Evolutionary conservation across 148 eudicot species (phyloP), one percentile per base, ranked within the genome.

Genomic region (Fallopia convolvulus): DNA sequence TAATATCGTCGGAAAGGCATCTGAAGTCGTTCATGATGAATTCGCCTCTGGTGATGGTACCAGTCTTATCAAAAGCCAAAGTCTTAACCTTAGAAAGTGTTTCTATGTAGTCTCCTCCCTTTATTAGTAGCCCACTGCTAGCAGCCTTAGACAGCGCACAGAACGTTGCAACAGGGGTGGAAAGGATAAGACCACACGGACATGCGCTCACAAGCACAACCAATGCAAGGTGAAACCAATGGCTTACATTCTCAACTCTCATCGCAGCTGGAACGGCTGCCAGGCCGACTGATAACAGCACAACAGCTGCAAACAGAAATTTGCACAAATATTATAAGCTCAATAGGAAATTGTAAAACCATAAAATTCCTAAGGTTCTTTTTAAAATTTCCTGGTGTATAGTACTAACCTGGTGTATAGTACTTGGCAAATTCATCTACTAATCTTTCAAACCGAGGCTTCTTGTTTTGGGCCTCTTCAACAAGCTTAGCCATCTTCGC

Each of bases 81-180:
- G 83, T 77, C 81, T 89, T 91, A 23, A 91, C 65, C 83, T 85
- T 84, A 3, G 99, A 86, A 6, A 95, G 90, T 33, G 86, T 85
- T 79, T 95, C 99, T 6, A 95, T 87, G 81, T 89, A 85, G 50
- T 92, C 96, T 72, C 92, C 99, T 15, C 99, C 99, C 87, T 92
- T 95, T 72, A 95, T 83, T 56, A 95, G 80, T 56, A 95, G 85
- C 39, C 99, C 99, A 5, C 85, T 76, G 11, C 88, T 87, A 32
- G 99, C 99, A 21, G 99, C 99, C 78, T 83, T 92, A 20, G 99
- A 89, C 32, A 95, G 87, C 5, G 97, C 99, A 82, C 97, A 92
- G 61, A 88, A 95, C 20, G 93, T 91, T 17, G 97, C 97, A 11
- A 95, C 94, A 0, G 99, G 99, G 3, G 99, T 95, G 2, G 97